Evolutionary conservation across 2,329 filamentous ascomycete genomes (phyloP).

Genomic region (Apiospora pterosperma): DNA sequence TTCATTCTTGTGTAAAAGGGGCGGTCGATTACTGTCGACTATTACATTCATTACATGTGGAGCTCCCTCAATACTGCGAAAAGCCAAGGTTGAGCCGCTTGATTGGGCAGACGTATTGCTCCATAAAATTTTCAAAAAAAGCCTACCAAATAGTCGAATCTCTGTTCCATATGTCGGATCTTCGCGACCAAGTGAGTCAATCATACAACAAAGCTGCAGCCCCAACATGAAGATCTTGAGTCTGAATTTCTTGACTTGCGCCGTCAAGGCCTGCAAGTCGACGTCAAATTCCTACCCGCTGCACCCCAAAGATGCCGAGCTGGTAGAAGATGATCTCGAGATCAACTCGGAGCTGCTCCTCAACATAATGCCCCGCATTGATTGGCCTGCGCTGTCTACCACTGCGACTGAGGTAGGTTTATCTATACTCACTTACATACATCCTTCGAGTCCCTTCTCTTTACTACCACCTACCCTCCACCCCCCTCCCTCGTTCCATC

Average conservation of each 20-base stretch:
- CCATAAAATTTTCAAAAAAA: slow-evolving; percentile 10
- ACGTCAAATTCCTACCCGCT: slow-evolving; percentile 79
- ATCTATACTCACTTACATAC: neutral
- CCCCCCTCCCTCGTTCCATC: neutral
- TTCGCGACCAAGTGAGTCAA: neutral
- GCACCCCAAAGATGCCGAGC: slow-evolving; percentile 87
- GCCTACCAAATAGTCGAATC: neutral
- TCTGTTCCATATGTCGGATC: neutral
- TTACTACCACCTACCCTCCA: neutral
- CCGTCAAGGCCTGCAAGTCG: slow-evolving; percentile 90
- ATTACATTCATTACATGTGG: neutral
- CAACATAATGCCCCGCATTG: slow-evolving; percentile 82
- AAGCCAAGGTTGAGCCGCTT: neutral
- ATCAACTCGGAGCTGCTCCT: slow-evolving; percentile 76
- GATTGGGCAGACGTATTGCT: neutral
- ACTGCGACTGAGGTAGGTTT: slow-evolving; percentile 73
- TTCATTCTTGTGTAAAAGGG: neutral
- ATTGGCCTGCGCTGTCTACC: slow-evolving; percentile 77
- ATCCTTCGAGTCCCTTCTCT: neutral
- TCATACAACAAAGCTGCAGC: neutral
- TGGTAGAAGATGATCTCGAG: slow-evolving; percentile 80
- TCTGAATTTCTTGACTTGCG: slow-evolving; percentile 94
- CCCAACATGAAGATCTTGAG: slow-evolving; percentile 85
- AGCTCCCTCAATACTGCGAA: neutral
- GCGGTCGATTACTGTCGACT: neutral